These are phyloP conservation scores for Trebouxia sp. DNA, from an alignment of 139 green algal species.

Conservation along the genomic window DNA sequence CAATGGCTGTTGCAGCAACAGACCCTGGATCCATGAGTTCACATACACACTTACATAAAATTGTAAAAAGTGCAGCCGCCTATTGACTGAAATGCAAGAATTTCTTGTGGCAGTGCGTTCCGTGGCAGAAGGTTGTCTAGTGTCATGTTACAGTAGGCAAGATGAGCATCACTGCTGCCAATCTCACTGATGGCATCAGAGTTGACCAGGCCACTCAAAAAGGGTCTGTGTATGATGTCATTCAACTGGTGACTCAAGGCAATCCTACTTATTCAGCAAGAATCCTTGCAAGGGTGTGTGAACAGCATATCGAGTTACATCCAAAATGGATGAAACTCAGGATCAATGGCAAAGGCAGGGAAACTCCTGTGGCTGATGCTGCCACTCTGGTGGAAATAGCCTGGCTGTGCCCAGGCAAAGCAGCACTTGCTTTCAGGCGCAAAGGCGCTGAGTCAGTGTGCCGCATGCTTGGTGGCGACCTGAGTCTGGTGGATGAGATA, in stretches of 20 bases:
- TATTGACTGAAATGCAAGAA: no score
- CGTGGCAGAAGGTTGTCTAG: background rate
- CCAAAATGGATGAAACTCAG: background rate
- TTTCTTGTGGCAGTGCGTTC: no score
- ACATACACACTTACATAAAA: no score
- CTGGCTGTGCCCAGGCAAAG: no score
- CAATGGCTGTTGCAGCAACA: background rate
- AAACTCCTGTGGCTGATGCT: background rate
- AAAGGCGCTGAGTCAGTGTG: background rate
- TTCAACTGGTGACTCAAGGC: no score
- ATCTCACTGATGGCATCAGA: background rate
- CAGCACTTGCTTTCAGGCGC: no score
- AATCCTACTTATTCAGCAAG: no score
- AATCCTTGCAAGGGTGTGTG: no score
- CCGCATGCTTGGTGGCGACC: background rate
- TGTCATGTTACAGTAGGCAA: background rate
- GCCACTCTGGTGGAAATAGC: background rate
- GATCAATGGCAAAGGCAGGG: background rate
- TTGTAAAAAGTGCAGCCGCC: no score
- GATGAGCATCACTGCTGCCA: background rate
- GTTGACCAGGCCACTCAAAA: background rate
- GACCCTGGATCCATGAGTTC: constrained; percentile 9
- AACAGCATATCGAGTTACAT: background rate
- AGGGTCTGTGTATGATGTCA: background rate
- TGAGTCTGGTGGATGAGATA: no score